Evolutionary conservation across 2,329 filamentous ascomycete species (phyloP).

Genomic region (Botrytis aclada): DNA sequence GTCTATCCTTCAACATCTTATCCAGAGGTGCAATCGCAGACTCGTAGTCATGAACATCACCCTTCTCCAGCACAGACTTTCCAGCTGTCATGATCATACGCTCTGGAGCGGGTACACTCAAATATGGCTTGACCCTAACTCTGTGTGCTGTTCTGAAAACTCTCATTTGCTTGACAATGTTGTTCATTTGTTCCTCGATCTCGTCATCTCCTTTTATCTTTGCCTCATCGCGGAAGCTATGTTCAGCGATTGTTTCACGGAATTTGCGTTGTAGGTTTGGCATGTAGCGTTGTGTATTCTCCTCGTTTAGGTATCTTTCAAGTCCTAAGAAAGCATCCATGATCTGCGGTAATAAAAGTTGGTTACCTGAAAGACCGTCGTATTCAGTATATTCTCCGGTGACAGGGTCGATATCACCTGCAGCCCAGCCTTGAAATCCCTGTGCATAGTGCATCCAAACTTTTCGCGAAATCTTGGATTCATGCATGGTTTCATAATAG

Average conservation of each 20-base stretch:
- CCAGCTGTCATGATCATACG: conserved; percentile 40
- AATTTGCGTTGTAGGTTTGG: conserved; percentile 13
- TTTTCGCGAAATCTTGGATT: conserved; percentile 31
- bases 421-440: conserved; percentile 41
- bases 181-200: conserved; percentile 32
- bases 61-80: conserved; percentile 26
- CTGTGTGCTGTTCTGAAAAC: conserved; percentile 39
- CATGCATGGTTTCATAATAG: conserved; percentile 36
- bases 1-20: conserved; percentile 13
- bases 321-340: conserved; percentile 41
- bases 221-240: conserved; percentile 11
- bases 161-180: conserved; percentile 38
- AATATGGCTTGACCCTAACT: conserved; percentile 34
- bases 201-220: conserved; percentile 25
- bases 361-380: conserved; percentile 40
- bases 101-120: conserved; percentile 38
- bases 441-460: conserved; percentile 39
- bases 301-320: conserved; percentile 34
- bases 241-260: conserved; percentile 2
- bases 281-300: conserved; percentile 22
- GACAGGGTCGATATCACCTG: conserved; percentile 29
- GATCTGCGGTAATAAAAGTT: conserved; percentile 39
- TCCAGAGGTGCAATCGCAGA: conserved; percentile 15
- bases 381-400: conserved; percentile 35
- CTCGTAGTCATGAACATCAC: conserved; percentile 12